Conservation (phyloP, 331 rosid genomes). For the Prunus yedoensis region DNA sequence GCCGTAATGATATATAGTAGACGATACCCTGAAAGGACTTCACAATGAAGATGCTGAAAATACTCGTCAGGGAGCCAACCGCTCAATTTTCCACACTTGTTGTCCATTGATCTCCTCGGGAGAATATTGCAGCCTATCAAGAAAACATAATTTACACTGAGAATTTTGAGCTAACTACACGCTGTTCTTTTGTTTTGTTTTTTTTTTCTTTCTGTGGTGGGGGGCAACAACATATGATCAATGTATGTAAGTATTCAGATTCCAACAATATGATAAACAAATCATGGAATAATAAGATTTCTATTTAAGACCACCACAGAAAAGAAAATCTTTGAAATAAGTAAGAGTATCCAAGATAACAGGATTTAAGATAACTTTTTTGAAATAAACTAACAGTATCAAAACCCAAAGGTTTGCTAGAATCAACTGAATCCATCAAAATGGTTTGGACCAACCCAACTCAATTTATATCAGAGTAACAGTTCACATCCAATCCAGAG, state of each 20-base stretch:
- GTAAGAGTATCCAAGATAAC: background rate
- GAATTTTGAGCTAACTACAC: background rate
- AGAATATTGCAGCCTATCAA: constrained; percentile 76
- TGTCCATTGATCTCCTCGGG: constrained; percentile 64
- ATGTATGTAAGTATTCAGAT: background rate
- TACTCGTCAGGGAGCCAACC: constrained; percentile 78
- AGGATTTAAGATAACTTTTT: background rate
- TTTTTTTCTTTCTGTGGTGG: background rate
- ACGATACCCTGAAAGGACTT: constrained; percentile 11
- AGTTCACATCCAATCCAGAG: constrained; percentile 11
- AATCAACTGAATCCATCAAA: background rate
- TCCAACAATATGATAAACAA: background rate
- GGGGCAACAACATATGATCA: background rate
- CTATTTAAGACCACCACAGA: background rate
- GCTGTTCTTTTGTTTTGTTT: background rate
- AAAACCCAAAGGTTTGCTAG: background rate
- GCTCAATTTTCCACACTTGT: constrained; percentile 72
- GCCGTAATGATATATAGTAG: background rate
- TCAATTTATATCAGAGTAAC: background rate
- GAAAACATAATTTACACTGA: constrained; percentile 16
- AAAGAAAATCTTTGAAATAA: too few relatives aligned
- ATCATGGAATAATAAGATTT: background rate
- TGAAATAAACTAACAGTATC: background rate
- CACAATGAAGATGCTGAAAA: constrained; percentile 30
- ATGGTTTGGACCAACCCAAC: background rate